Evolutionary conservation across 108 stramenopile genomes (phyloP).

Genomic region (Cylindrotheca fusiformis): DNA sequence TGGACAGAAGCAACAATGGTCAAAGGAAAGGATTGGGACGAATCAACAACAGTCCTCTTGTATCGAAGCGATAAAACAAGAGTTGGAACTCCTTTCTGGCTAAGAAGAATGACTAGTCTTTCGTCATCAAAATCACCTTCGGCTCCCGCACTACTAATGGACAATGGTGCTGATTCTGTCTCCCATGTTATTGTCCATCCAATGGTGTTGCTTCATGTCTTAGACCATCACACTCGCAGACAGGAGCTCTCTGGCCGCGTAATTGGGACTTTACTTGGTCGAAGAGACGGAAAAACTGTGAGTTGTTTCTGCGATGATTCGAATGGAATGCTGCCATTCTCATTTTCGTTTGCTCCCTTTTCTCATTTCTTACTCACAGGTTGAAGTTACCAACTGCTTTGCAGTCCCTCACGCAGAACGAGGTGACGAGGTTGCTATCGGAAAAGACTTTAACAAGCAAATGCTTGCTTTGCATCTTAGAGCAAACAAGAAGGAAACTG

Average conservation of each 20-base stretch:
- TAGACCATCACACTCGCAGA: conserved; percentile 84
- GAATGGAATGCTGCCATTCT: background rate
- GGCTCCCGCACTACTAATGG: conserved; percentile 46
- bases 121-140: conserved; percentile 20
- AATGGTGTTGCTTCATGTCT: conserved; percentile 74
- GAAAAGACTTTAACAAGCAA: conserved; percentile 93
- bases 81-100: too few species aligned
- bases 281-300: conserved; percentile 60
- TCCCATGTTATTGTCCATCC: conserved; percentile 76
- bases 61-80: too few species aligned
- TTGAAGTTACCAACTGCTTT: conserved; percentile 95
- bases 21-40: too few species aligned
- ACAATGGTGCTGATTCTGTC: conserved; percentile 32
- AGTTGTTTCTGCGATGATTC: conserved; percentile 7
- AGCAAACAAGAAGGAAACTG: conserved; percentile 84
- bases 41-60: too few species aligned
- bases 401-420: conserved; percentile 93
- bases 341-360: background rate
- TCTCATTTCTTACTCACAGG: conserved; percentile 23
- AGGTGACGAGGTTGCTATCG: conserved; percentile 93
- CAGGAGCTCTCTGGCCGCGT: conserved; percentile 77
- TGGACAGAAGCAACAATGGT: too few species aligned
- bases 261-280: conserved; percentile 79
- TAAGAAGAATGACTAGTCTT: conserved; percentile 23
- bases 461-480: conserved; percentile 77